Evolutionary conservation across 1,284 basidiomycete genomes (phyloP).

Genomic region (Tremellales sp.): DNA sequence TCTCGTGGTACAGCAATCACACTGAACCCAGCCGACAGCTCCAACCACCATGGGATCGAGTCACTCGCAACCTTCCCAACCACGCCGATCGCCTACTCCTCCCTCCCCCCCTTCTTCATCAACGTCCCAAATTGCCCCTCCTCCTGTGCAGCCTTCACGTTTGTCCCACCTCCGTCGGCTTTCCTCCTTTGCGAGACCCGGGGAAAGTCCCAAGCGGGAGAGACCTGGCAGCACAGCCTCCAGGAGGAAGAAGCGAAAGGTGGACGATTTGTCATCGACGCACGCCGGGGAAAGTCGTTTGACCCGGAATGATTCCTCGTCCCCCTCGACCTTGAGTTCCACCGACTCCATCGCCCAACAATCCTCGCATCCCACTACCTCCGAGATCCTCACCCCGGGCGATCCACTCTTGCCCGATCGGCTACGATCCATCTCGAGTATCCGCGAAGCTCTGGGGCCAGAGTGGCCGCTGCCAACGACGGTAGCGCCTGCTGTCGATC

Average conservation of each 20-base stretch:
- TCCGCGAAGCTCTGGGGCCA: constrained; percentile 26
- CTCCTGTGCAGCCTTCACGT: constrained; percentile 4
- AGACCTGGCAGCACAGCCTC: constrained; percentile 10
- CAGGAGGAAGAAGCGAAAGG: constrained; percentile 6
- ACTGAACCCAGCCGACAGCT: neutral
- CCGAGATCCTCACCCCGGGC: constrained; percentile 9
- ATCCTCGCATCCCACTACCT: neutral
- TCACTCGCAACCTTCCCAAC: neutral
- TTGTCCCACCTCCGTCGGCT: constrained; percentile 11
- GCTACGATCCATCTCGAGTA: constrained; percentile 28
- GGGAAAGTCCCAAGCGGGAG: constrained; percentile 5
- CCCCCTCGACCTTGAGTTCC: neutral
- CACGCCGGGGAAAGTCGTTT: too few relatives aligned
- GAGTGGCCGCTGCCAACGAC: constrained; percentile 19
- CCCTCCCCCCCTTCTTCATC: too few relatives aligned
- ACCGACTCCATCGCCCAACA: constrained; percentile 2
- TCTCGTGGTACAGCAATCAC: too few relatives aligned
- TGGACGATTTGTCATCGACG: neutral
- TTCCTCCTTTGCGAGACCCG: constrained; percentile 12
- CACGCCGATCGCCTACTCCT: neutral
- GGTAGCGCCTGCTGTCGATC: constrained; percentile 11
- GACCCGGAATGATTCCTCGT: constrained; percentile 1
- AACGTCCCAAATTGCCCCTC: constrained; percentile 1
- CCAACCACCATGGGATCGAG: neutral
- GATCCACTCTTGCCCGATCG: constrained; percentile 35